Base-by-base conservation (phyloP, 164 flowering plant genomes). In the Vitis rotundifolia region DNA sequence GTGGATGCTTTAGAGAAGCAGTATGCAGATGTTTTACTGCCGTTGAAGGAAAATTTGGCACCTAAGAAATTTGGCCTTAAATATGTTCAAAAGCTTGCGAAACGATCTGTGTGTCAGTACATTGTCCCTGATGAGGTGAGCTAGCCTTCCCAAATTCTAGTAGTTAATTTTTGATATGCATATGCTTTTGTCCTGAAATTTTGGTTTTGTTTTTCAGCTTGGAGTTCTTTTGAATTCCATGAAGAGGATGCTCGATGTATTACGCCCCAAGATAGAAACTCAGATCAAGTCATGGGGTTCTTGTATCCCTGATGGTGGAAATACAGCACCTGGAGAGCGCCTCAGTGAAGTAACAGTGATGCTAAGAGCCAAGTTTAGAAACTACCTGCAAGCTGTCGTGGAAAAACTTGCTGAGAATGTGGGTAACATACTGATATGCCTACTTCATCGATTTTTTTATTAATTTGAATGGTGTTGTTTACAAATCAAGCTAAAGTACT, bases 401-500 rank as follows among this genome's bases (percentile, higher is more conserved):
- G 98, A 93, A 62, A 91, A 91, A 68, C 97, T 93, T 64, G 82
- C 81, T 3, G 97, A 93, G 67, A 95, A 93, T 87, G 99, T 95
- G 66, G 68, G 97, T 83, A 47, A 52, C 71, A 72, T 77, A 67
- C 61, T 78, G 16, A 73, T 31, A 31, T 31, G 44, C 44, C 44
- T 2, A 37, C 44, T 37, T 37, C 7, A 37, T 37, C 2, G 7
- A 6, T 37, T 37, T 37, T 37, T 37, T 37, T 3, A 37, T 37
- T 37, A 6, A 37, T 37, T 37, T 37, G 44, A 37, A 37, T 37
- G 2, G 5, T 37, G 3, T 37, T 37, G 7, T 37, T 37, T 37
- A 37, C 44, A 37, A 3, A 37, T 53, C 15, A 14, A 53, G n/a
- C 9, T 53, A 13, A 53, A 53, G 9, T 53, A 2, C 14, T 53